These are phyloP conservation scores for Chaetoceros muelleri DNA, from an alignment of 108 stramenopile species.

Conservation along the genomic window DNA sequence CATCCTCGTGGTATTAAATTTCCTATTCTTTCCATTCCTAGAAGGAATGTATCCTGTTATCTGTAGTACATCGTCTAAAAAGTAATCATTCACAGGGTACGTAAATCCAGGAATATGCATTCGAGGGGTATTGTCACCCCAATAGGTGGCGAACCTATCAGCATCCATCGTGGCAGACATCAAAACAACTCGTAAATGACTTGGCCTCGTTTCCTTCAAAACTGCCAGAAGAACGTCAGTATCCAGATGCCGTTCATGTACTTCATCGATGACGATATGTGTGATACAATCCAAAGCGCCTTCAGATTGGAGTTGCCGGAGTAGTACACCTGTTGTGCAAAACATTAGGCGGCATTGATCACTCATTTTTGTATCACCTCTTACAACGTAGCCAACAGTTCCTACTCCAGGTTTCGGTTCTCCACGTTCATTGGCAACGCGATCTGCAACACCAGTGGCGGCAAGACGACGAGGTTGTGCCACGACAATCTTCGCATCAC, in stretches of 20 bases:
- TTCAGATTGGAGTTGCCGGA: slow-evolving; percentile 86
- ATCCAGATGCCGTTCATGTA: slow-evolving; percentile 87
- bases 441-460: slow-evolving; percentile 86
- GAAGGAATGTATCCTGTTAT: slow-evolving; percentile 74
- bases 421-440: slow-evolving; percentile 88
- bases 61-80: slow-evolving; percentile 76
- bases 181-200: slow-evolving; percentile 53
- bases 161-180: slow-evolving; percentile 95
- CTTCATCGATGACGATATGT: slow-evolving; percentile 94
- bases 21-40: slow-evolving; percentile 43
- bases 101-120: slow-evolving; percentile 93
- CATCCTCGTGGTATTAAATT: background rate
- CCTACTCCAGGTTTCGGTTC: slow-evolving; percentile 49
- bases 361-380: slow-evolving; percentile 66
- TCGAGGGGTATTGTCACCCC: slow-evolving; percentile 58
- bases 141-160: slow-evolving; percentile 75
- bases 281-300: slow-evolving; percentile 67
- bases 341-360: slow-evolving; percentile 79
- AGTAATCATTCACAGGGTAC: slow-evolving; percentile 83
- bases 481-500: slow-evolving; percentile 77
- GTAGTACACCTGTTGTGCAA: slow-evolving; percentile 95
- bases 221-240: slow-evolving; percentile 68
- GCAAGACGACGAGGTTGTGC: slow-evolving; percentile 93
- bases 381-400: slow-evolving; percentile 89
- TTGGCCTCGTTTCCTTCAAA: slow-evolving; percentile 19